Conservation (phyloP, 2,329 filamentous ascomycete species). For the Tolypocladium tropicale region DNA sequence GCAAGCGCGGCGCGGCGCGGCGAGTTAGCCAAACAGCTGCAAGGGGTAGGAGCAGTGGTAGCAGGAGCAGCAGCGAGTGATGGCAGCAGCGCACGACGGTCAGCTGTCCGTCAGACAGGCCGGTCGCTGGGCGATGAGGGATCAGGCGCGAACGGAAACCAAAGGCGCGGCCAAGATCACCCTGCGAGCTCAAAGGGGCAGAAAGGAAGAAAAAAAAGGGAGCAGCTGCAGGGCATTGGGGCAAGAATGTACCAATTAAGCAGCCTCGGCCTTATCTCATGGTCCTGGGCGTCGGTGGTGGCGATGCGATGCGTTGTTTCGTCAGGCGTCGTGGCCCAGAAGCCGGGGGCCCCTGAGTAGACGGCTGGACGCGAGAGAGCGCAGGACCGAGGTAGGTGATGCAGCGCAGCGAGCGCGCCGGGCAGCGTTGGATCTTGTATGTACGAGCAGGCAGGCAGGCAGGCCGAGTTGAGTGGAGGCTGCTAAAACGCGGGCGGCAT, state of each 20-base stretch:
- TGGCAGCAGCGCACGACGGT: not conserved
- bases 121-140: not conserved
- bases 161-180: not conserved
- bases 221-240: conserved; percentile 7
- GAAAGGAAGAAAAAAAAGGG: conserved; percentile 1
- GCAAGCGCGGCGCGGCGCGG: not conserved
- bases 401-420: not conserved
- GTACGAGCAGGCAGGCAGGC: no score
- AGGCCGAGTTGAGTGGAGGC: not conserved
- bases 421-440: conserved; percentile 1
- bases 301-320: conserved; percentile 23
- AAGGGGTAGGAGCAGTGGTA: not conserved
- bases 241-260: conserved; percentile 23
- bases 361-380: conserved; percentile 1
- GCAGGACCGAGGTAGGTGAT: not conserved
- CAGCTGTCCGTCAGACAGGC: not conserved
- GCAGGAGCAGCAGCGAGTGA: not conserved
- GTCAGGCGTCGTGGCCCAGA: conserved; percentile 13
- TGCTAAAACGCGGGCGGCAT: not conserved
- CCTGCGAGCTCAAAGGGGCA: not conserved
- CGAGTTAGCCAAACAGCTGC: not conserved
- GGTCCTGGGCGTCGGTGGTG: conserved; percentile 20
- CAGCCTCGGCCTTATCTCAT: conserved; percentile 31
- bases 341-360: conserved; percentile 13
- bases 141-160: not conserved